These are phyloP conservation scores for Fusarium sp. DNA, from an alignment of 2,329 filamentous ascomycete genomes.

Conservation along the genomic window DNA sequence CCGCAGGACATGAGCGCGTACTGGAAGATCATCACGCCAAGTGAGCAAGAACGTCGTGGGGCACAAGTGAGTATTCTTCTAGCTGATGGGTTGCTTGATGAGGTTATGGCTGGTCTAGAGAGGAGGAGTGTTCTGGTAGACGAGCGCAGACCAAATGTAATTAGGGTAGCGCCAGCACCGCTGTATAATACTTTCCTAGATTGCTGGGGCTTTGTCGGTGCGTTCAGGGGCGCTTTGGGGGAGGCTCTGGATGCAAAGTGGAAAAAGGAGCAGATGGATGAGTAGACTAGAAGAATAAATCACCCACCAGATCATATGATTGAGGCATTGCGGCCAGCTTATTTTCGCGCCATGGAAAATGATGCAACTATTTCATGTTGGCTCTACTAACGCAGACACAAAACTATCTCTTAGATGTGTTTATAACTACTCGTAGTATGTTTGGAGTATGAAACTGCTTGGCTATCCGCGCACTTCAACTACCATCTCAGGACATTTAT, in stretches of 20 bases:
- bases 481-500: not conserved
- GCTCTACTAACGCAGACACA: no score
- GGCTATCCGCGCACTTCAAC: not conserved
- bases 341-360: not conserved
- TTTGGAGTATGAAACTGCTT: not conserved
- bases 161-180: slow-evolving; percentile 81
- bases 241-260: slow-evolving; percentile 39
- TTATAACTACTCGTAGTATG: not conserved
- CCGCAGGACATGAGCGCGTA: slow-evolving; percentile 42
- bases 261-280: slow-evolving; percentile 33
- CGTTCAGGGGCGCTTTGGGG: slow-evolving; percentile 43
- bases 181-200: slow-evolving; percentile 84
- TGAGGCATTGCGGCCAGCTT: not conserved
- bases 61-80: slow-evolving; percentile 81
- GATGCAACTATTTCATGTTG: not conserved
- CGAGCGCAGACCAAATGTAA: slow-evolving; percentile 82
- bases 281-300: not conserved
- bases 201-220: slow-evolving; percentile 49
- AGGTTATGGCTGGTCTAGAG: slow-evolving; percentile 71
- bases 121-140: slow-evolving; percentile 79
- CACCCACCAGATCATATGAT: not conserved
- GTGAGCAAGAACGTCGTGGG: slow-evolving; percentile 72
- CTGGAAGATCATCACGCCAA: slow-evolving; percentile 74
- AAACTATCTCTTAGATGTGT: not conserved
- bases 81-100: slow-evolving; percentile 72